Evolutionary conservation across 192 early-diverging fungal species (phyloP).

Genomic region (Coemansia sp.): DNA sequence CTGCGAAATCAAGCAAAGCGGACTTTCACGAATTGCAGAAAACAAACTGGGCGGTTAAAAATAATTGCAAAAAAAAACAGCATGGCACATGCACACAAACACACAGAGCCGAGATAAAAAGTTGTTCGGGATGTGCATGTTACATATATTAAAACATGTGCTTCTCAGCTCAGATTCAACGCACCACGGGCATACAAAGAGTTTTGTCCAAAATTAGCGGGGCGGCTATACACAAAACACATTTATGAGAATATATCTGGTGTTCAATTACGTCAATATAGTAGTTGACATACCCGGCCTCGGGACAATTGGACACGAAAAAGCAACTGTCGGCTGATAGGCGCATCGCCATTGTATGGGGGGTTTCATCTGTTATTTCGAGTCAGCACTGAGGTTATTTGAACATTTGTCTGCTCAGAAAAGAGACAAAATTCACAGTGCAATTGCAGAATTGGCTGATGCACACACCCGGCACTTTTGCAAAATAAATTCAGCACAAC

Average conservation of each 20-base stretch:
- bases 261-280: background rate
- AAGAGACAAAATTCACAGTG: background rate
- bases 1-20: background rate
- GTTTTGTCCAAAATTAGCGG: background rate
- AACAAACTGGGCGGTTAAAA: background rate
- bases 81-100: background rate
- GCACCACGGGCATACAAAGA: background rate
- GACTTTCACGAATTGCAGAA: background rate
- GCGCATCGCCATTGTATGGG: background rate
- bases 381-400: background rate
- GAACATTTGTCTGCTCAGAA: background rate
- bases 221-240: background rate
- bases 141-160: conserved; percentile 10
- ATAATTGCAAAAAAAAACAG: background rate
- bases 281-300: background rate
- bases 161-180: background rate
- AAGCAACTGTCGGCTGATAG: background rate
- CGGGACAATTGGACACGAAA: background rate
- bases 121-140: background rate
- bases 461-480: background rate
- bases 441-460: background rate
- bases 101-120: background rate
- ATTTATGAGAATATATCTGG: background rate
- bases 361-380: background rate
- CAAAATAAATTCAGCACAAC: no score